Conservation (phyloP, 257 asterid genomes). For the Lithospermum erythrorhizon region DNA sequence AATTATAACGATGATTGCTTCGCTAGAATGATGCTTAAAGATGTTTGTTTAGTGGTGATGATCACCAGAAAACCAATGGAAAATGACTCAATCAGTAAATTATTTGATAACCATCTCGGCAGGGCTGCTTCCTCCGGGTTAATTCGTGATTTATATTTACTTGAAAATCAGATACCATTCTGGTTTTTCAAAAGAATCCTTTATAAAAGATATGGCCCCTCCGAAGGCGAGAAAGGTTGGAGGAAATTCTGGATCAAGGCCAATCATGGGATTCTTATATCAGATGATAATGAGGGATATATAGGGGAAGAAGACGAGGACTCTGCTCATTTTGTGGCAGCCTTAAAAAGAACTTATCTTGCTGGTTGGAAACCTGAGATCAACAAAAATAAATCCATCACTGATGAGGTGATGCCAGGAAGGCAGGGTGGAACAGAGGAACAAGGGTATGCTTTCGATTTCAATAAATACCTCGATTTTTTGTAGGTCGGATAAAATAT, state of each 20-base stretch:
- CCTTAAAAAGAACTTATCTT: too few species aligned
- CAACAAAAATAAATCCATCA: too few species aligned
- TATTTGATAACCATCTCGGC: slow-evolving; percentile 4
- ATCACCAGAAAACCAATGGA: neutral
- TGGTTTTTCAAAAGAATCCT: slow-evolving; percentile 4
- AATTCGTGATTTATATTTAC: slow-evolving; percentile 8
- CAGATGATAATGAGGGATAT: too few species aligned
- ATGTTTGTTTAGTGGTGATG: slow-evolving; percentile 1
- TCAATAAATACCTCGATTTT: too few species aligned
- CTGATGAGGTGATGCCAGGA: too few species aligned
- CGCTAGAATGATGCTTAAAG: slow-evolving; percentile 17
- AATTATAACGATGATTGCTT: slow-evolving; percentile 5
- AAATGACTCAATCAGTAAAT: neutral
- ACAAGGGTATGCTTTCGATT: too few species aligned
- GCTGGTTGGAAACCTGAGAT: too few species aligned
- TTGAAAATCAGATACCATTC: slow-evolving; percentile 28
- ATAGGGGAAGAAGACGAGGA: too few species aligned
- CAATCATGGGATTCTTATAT: too few species aligned
- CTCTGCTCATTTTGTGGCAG: too few species aligned
- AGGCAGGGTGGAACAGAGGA: too few species aligned
- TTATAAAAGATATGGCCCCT: neutral
- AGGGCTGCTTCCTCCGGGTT: fast-evolving
- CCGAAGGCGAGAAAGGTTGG: neutral
- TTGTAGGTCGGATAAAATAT: too few species aligned
- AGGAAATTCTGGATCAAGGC: neutral